Evolutionary conservation across 83 land plant species (phyloP).

Genomic region (Diphasiastrum complanatum): DNA sequence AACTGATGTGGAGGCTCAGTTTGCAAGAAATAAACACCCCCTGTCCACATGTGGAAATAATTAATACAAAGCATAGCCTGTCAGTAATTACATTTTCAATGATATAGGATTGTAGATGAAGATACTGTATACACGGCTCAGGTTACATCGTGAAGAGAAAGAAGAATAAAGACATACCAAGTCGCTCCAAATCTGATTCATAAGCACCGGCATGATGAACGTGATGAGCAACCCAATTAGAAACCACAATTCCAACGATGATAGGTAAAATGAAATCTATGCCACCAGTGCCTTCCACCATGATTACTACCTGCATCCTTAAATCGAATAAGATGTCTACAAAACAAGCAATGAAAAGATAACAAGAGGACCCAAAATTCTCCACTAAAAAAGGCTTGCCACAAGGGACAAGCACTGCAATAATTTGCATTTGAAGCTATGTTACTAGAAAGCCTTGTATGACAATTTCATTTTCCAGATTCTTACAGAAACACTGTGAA

Average conservation of each 20-base stretch:
- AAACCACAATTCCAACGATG: conserved; percentile 34
- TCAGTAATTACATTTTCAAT: neutral
- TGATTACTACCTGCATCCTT: conserved; percentile 36
- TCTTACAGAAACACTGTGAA: no score
- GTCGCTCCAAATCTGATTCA: conserved; percentile 37
- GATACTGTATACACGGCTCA: no score
- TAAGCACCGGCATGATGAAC: conserved; percentile 44
- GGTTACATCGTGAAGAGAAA: no score
- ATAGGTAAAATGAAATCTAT: conserved; percentile 40
- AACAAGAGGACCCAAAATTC: neutral
- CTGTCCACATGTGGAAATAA: conserved; percentile 8
- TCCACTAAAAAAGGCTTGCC: neutral
- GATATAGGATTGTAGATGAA: neutral
- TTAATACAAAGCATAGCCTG: neutral
- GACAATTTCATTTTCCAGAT: no score
- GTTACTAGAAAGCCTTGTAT: no score
- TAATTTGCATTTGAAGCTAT: no score
- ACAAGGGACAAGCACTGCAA: no score
- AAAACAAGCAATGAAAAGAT: neutral
- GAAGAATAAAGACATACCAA: conserved; percentile 17
- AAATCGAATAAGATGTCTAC: neutral
- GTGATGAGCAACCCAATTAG: conserved; percentile 47
- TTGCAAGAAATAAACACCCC: conserved; percentile 32
- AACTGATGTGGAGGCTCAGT: conserved; percentile 40
- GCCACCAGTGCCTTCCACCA: conserved; percentile 47